Percentiles rank a stretch among this genome's conserved stretches.
Evolutionary conservation across 208 protist genomes (phyloP).

Genomic region (Leishmania braziliensis): DNA sequence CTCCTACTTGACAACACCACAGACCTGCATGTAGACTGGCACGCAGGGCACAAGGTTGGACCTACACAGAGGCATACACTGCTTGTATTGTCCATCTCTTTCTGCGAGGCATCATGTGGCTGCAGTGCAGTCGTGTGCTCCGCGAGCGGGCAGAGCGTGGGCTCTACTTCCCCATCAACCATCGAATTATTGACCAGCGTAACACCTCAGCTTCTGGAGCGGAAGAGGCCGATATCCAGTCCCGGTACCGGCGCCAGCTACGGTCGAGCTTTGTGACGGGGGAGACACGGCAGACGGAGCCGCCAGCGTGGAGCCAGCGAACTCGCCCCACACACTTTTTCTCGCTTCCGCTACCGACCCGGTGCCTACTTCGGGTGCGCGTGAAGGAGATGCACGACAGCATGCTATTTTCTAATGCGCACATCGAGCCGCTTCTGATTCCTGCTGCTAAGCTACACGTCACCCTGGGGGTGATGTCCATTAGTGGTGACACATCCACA

Average conservation of each 20-base stretch:
- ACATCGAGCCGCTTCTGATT: slow-evolving; percentile 64
- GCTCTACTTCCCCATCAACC: slow-evolving; percentile 90
- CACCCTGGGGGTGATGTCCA: slow-evolving; percentile 81
- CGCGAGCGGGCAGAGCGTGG: slow-evolving; percentile 56
- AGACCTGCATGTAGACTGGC: background rate
- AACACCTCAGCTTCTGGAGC: slow-evolving; percentile 37
- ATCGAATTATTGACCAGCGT: slow-evolving; percentile 79
- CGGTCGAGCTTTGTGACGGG: slow-evolving; percentile 77
- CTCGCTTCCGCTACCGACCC: slow-evolving; percentile 69
- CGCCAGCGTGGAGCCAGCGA: slow-evolving; percentile 61
- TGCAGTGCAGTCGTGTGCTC: slow-evolving; percentile 33
- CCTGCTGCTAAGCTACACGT: slow-evolving; percentile 75
- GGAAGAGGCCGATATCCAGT: slow-evolving; percentile 75
- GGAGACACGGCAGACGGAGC: slow-evolving; percentile 74
- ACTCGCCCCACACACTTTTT: slow-evolving; percentile 83
- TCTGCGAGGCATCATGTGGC: slow-evolving; percentile 28
- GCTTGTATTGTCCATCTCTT: background rate
- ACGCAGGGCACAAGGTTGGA: background rate
- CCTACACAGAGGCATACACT: background rate
- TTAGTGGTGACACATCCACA: slow-evolving; percentile 20
- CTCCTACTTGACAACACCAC: background rate
- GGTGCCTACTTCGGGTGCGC: slow-evolving; percentile 51
- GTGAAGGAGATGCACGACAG: slow-evolving; percentile 76
- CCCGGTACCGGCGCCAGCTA: slow-evolving; percentile 76
- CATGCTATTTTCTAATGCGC: slow-evolving; percentile 68